Conservation (phyloP, 2,329 filamentous ascomycete genomes). For the Trichoderma brevicompactum region DNA sequence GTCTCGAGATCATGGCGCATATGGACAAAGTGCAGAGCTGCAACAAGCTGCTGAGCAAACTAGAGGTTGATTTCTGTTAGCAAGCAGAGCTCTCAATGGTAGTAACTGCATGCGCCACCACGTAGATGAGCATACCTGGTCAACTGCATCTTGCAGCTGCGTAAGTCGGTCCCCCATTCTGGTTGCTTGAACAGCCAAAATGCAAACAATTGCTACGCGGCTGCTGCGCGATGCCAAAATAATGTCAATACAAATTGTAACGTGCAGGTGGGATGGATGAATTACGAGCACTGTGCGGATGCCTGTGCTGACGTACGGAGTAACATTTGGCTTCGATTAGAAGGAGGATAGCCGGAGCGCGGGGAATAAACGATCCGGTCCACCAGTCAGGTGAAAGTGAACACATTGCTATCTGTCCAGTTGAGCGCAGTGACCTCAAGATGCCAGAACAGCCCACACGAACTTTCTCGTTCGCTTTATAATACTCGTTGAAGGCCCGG, state of each 20-base stretch:
- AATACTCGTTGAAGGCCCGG: not conserved
- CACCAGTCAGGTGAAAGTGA: slow-evolving; percentile 39
- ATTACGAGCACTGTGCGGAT: not conserved
- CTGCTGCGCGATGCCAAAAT: not conserved
- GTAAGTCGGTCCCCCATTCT: slow-evolving; percentile 77
- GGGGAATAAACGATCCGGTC: slow-evolving; percentile 41
- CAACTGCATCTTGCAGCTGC: slow-evolving; percentile 82
- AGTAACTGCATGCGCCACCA: no score
- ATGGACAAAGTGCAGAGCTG: slow-evolving; percentile 68
- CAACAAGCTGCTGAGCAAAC: slow-evolving; percentile 71
- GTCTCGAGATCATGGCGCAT: slow-evolving; percentile 69
- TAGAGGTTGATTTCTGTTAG: slow-evolving; percentile 39
- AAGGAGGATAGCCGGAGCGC: slow-evolving; percentile 29
- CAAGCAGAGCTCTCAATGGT: slow-evolving; percentile 1
- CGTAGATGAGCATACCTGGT: slow-evolving; percentile 62
- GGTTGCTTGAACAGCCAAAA: not conserved
- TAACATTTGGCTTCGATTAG: not conserved
- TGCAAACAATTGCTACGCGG: not conserved
- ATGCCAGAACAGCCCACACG: slow-evolving; percentile 26
- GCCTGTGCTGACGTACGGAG: not conserved
- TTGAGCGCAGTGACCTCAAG: slow-evolving; percentile 15
- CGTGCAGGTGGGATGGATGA: not conserved
- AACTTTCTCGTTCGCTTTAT: slow-evolving; percentile 22
- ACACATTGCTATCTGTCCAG: slow-evolving; percentile 40
- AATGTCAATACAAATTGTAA: no score